These are phyloP conservation scores for Ganoderma sinense DNA, from an alignment of 1,284 basidiomycete genomes.

Conservation along the genomic window DNA sequence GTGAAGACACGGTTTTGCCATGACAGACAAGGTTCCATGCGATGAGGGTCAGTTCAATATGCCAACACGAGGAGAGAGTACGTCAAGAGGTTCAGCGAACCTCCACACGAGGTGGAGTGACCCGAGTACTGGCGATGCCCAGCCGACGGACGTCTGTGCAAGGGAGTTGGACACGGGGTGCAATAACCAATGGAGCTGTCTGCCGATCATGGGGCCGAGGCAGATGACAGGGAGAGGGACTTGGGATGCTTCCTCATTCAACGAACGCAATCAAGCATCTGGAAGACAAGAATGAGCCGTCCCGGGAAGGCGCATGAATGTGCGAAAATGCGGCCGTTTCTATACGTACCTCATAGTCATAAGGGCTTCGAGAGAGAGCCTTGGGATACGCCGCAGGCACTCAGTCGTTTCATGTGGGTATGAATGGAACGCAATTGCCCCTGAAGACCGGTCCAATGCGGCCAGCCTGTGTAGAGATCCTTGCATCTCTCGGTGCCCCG, in stretches of 20 bases:
- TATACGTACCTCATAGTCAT: slow-evolving; percentile 23
- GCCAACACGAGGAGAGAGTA: neutral
- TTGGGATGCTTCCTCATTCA: slow-evolving; percentile 27
- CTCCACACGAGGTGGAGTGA: neutral
- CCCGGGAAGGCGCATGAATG: slow-evolving; percentile 20
- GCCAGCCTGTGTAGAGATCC: neutral
- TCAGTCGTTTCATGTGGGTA: neutral
- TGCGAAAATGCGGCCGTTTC: slow-evolving; percentile 26
- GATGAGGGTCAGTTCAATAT: neutral
- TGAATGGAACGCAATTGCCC: neutral
- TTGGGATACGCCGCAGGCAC: slow-evolving; percentile 10
- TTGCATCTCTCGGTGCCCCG: neutral
- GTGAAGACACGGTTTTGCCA: neutral
- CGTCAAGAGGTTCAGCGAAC: slow-evolving; percentile 11
- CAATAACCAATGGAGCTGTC: slow-evolving; percentile 23
- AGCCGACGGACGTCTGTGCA: no score
- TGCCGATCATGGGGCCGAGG: slow-evolving; percentile 33
- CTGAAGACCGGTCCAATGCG: neutral
- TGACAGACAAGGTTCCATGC: neutral
- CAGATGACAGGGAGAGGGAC: slow-evolving; percentile 32
- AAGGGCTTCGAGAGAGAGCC: slow-evolving; percentile 16
- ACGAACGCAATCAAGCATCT: slow-evolving; percentile 24
- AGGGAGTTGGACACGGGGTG: slow-evolving; percentile 17
- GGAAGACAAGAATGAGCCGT: slow-evolving; percentile 19
- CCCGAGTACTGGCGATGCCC: neutral